Evolutionary conservation across 805 yeast species (phyloP).

Genomic region (Barnettozyma botsteinii): DNA sequence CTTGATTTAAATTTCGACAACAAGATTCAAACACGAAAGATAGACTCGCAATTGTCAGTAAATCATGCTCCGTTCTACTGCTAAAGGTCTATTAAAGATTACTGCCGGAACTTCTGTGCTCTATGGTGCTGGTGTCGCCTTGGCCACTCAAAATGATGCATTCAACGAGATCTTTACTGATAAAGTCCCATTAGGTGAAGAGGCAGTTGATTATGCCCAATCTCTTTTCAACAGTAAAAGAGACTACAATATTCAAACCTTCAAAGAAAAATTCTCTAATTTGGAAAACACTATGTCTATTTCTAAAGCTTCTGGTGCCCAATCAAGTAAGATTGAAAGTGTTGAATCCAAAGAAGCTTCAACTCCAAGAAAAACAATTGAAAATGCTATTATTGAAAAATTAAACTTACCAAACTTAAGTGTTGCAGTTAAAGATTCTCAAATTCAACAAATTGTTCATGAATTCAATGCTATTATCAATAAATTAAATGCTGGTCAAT

Average conservation of each 20-base stretch:
- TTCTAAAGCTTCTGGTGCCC: slow-evolving; percentile 34
- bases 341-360: slow-evolving; percentile 16
- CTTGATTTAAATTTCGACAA: neutral
- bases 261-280: slow-evolving; percentile 33
- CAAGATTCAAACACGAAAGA: neutral
- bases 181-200: slow-evolving; percentile 59
- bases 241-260: slow-evolving; percentile 29
- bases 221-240: slow-evolving; percentile 22
- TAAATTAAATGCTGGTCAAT: slow-evolving; percentile 20
- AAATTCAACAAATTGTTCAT: slow-evolving; percentile 20
- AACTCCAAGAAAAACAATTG: slow-evolving; percentile 6
- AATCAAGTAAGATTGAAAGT: slow-evolving; percentile 28
- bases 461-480: slow-evolving; percentile 23
- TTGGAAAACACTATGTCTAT: slow-evolving; percentile 35
- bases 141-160: slow-evolving; percentile 49
- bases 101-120: slow-evolving; percentile 31
- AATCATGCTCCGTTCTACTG: slow-evolving; percentile 25
- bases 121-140: slow-evolving; percentile 57
- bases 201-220: slow-evolving; percentile 45
- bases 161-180: slow-evolving; percentile 59
- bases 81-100: slow-evolving; percentile 28
- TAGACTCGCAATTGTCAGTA: neutral
- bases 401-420: slow-evolving; percentile 24
- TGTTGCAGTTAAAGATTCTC: slow-evolving; percentile 26
- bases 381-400: slow-evolving; percentile 1